Conservation (phyloP, 176 grass and related monocot species). For the Olyra latifolia region DNA sequence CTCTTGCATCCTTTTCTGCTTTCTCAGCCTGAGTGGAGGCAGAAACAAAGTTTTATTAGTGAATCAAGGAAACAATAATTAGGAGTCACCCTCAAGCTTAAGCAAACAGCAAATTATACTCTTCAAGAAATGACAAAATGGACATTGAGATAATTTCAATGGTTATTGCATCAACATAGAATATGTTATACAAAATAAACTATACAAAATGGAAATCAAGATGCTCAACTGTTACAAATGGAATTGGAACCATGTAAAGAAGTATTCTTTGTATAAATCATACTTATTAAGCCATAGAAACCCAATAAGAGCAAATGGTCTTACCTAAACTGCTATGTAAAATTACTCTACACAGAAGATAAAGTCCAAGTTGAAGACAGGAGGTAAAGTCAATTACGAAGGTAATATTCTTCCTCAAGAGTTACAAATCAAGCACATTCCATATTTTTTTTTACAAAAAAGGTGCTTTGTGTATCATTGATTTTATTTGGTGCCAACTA, state of each 20-base stretch:
- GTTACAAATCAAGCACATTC: neutral
- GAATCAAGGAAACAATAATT: neutral
- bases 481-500: neutral
- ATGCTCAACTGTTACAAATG: neutral
- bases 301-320: neutral
- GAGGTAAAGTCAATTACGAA: neutral
- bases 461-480: neutral
- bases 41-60: neutral
- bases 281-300: neutral
- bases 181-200: neutral
- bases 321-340: neutral
- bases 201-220: neutral
- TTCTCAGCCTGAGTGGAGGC: conserved; percentile 66
- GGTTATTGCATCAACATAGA: neutral
- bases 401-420: neutral
- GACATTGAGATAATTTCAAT: neutral
- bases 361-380: neutral
- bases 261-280: neutral
- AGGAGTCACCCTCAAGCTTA: neutral
- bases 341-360: neutral
- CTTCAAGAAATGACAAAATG: neutral
- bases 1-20: conserved; percentile 72
- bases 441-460: neutral
- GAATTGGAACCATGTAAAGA: neutral
- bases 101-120: neutral